Base-by-base conservation (phyloP, 768 basidiomycete species). In the Leccinum fibrillosum region DNA sequence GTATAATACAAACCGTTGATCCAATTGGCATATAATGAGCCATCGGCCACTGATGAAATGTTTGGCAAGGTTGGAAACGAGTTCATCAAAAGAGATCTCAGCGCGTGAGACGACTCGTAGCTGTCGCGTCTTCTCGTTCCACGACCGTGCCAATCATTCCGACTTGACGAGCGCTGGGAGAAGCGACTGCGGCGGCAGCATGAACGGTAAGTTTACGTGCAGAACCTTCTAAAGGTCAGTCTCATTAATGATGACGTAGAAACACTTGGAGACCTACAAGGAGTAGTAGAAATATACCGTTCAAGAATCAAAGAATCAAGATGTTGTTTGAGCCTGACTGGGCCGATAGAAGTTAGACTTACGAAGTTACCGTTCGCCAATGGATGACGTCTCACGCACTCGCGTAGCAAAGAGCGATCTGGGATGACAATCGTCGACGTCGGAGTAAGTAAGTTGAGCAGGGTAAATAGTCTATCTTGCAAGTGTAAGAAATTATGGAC, bases 21-120 rank as follows among this genome's bases (percentile, higher is more conserved):
- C 2, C 3, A 7, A 19, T 44, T 60, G 53, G 9, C 53, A 52
- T 13, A 52, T 19, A 2, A 53, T 6, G 13, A 61, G 23, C 53
- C 60, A 61, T 21, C 53, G 39, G 5, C 52, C 59, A 39, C 35
- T 50, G 2, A 59, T 15, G 3, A 59, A 23, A 5, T 35, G 12
- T 3, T 23, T 19, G 21, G 3, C 9, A 39, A 17, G 8, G 17
- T 39, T n/a, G 10, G 39, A n/a, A 42, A 45, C 2, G 1, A 2
- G 0, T 15, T 30, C 30, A 10, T 60, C 6, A 5, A 53, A 42
- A 13, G 35, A 21, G 21, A 50, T 23, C 8, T 34, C 10, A 7
- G 35, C 19, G 15, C 21, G 44, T 2, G 53, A 49, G 21, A 19
- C 4, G 5, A 21, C 5, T 21, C 4, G 28, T 13, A 55, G n/a